Evolutionary conservation across 192 early-diverging fungal species (phyloP).

Genomic region (Rhizophagus sp.): DNA sequence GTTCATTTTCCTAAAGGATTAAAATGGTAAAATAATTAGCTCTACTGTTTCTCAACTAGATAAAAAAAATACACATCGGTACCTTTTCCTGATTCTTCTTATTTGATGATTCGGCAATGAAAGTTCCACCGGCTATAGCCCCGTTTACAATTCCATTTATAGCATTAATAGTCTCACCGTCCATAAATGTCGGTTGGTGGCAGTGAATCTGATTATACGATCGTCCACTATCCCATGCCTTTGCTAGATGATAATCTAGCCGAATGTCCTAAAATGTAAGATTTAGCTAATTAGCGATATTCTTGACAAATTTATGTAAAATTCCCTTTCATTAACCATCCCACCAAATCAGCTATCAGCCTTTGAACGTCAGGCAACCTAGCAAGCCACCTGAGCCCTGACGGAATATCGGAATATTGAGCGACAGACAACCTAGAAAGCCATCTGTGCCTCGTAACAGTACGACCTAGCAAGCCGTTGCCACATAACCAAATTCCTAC

Average conservation of each 20-base stretch:
- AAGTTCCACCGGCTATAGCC: background rate
- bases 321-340: background rate
- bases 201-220: background rate
- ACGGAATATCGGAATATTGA: too few relatives aligned
- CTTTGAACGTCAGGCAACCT: too few relatives aligned
- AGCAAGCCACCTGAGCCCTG: too few relatives aligned
- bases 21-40: too few relatives aligned
- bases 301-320: background rate
- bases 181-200: background rate
- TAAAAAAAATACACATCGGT: too few relatives aligned
- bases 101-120: background rate
- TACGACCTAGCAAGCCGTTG: slow-evolving; percentile 7
- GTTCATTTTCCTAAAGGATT: too few relatives aligned
- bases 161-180: background rate
- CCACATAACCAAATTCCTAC: background rate
- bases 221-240: slow-evolving; percentile 5
- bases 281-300: background rate
- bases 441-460: slow-evolving; percentile 4
- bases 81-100: too few relatives aligned
- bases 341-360: too few relatives aligned
- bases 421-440: background rate
- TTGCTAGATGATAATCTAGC: slow-evolving; percentile 6
- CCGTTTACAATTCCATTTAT: background rate
- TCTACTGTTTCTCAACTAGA: too few relatives aligned
- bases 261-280: background rate